Conservation (phyloP, 2,329 filamentous ascomycete species). For the Trichophyton simii region DNA sequence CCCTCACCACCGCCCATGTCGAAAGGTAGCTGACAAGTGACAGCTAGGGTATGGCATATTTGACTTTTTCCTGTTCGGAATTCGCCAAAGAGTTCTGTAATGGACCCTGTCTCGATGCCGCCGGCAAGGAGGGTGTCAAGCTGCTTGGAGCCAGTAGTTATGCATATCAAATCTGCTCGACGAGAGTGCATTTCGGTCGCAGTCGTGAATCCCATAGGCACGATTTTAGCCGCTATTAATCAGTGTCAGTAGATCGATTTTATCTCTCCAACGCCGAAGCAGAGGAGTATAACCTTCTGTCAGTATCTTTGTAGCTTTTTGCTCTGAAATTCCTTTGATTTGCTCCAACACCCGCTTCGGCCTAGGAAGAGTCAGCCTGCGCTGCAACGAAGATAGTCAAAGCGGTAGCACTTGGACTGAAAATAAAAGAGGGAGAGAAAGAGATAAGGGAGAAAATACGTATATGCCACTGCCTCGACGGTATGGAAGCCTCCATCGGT, state of each 20-base stretch:
- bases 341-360: slow-evolving; percentile 69
- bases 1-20: slow-evolving; percentile 98
- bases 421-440: not conserved
- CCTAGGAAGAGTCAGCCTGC: slow-evolving; percentile 25
- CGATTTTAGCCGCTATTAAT: slow-evolving; percentile 69
- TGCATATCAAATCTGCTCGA: slow-evolving; percentile 91
- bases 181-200: slow-evolving; percentile 98
- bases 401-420: not conserved
- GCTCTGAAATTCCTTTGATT: slow-evolving; percentile 95
- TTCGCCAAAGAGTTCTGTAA: slow-evolving; percentile 96
- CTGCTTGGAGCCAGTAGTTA: slow-evolving; percentile 95
- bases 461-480: slow-evolving; percentile 91
- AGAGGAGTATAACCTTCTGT: slow-evolving; percentile 53
- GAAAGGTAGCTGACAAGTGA: slow-evolving; percentile 93
- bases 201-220: slow-evolving; percentile 97
- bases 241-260: not conserved
- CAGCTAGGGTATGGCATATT: slow-evolving; percentile 95
- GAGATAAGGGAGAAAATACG: slow-evolving; percentile 38
- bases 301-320: slow-evolving; percentile 85
- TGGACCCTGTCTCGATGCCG: slow-evolving; percentile 90
- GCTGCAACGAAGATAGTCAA: not conserved
- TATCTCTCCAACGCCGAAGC: not conserved
- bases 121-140: slow-evolving; percentile 89
- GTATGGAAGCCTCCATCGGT: slow-evolving; percentile 89
- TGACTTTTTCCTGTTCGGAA: slow-evolving; percentile 98